phyloP scores from a whole-genome alignment of 805 yeast species.

The Teunomyces tritomae region DNA sequence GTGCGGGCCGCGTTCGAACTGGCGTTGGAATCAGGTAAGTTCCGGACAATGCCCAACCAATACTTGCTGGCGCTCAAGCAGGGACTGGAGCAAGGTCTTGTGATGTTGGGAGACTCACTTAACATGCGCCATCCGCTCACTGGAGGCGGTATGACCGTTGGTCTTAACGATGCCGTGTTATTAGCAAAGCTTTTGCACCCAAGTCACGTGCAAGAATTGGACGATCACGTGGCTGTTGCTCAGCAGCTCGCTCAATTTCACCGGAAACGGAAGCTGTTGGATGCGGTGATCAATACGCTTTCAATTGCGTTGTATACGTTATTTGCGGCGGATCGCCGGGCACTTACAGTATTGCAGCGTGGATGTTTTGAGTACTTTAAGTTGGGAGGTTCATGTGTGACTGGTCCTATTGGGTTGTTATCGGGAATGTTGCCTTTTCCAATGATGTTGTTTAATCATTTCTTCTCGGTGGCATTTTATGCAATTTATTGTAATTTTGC shows the following conservation, averaged over 20 bases:
- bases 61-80: slow-evolving; percentile 77
- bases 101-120: slow-evolving; percentile 87
- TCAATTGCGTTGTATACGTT: slow-evolving; percentile 87
- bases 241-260: slow-evolving; percentile 67
- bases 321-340: slow-evolving; percentile 78
- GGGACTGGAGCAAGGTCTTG: slow-evolving; percentile 59
- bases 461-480: slow-evolving; percentile 87
- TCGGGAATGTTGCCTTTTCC: slow-evolving; percentile 83
- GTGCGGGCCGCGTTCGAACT: slow-evolving; percentile 64
- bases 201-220: slow-evolving; percentile 50
- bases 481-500: slow-evolving; percentile 67
- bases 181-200: slow-evolving; percentile 63
- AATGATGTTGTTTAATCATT: slow-evolving; percentile 71
- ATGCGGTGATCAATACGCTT: slow-evolving; percentile 82
- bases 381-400: slow-evolving; percentile 77
- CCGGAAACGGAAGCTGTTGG: slow-evolving; percentile 70
- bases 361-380: slow-evolving; percentile 89
- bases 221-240: slow-evolving; percentile 55
- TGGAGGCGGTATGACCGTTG: slow-evolving; percentile 99
- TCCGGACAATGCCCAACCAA: slow-evolving; percentile 91
- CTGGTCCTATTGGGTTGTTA: slow-evolving; percentile 78
- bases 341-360: slow-evolving; percentile 66
- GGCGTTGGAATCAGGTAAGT: slow-evolving; percentile 56
- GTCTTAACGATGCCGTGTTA: slow-evolving; percentile 77
- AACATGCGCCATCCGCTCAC: slow-evolving; percentile 98